These are phyloP conservation scores for Monilinia fructicola DNA, from an alignment of 2,329 filamentous ascomycete species.

Conservation along the genomic window DNA sequence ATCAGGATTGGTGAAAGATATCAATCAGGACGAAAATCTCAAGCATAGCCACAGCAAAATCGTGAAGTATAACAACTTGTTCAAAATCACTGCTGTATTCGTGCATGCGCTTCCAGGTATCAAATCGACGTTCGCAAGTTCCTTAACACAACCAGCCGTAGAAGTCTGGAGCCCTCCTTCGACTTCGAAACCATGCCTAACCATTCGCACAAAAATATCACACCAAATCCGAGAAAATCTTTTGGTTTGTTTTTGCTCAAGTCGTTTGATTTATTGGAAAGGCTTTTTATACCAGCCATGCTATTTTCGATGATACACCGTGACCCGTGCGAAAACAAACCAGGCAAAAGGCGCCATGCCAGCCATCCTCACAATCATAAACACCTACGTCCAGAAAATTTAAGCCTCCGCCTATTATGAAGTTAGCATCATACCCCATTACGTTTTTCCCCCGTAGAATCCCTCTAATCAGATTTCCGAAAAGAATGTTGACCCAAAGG, in stretches of 20 bases:
- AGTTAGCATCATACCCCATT: slow-evolving; percentile 26
- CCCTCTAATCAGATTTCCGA: neutral
- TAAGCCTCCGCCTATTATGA: slow-evolving; percentile 39
- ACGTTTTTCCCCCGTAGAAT: neutral
- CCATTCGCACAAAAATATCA: slow-evolving; percentile 24
- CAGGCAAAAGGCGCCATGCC: slow-evolving; percentile 29
- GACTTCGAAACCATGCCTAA: slow-evolving; percentile 1
- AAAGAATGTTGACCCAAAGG: neutral
- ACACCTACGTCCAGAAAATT: slow-evolving; percentile 31
- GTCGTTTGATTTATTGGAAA: slow-evolving; percentile 39
- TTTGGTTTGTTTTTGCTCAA: slow-evolving; percentile 33
- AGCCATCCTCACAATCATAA: slow-evolving; percentile 32
- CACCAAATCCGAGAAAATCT: slow-evolving; percentile 21
- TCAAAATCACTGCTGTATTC: slow-evolving; percentile 15
- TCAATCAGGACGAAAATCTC: slow-evolving; percentile 10
- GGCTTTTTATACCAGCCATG: slow-evolving; percentile 38
- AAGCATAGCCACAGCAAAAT: slow-evolving; percentile 12
- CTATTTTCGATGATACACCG: slow-evolving; percentile 41
- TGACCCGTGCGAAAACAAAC: slow-evolving; percentile 33
- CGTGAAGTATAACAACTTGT: slow-evolving; percentile 11
- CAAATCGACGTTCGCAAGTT: slow-evolving; percentile 5
- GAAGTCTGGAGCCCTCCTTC: slow-evolving; percentile 11
- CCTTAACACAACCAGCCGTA: slow-evolving; percentile 4
- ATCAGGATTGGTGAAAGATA: neutral
- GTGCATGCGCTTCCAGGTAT: neutral